Conservation (phyloP, 257 asterid genomes). For the Misopates orontium region DNA sequence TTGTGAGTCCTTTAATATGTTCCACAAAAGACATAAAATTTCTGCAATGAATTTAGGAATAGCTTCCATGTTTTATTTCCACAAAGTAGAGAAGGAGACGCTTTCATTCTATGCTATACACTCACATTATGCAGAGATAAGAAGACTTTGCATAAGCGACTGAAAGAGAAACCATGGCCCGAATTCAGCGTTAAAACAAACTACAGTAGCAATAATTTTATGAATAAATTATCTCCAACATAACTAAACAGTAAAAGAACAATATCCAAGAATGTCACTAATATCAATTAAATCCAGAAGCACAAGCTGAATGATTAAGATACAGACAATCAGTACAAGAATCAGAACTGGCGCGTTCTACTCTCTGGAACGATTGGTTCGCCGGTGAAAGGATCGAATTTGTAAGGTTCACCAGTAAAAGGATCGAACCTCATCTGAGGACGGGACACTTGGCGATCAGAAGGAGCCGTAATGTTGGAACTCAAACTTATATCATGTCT, state of each 20-base stretch:
- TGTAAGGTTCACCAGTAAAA: conserved; percentile 83
- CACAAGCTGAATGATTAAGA: not conserved
- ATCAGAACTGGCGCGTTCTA: conserved; percentile 35
- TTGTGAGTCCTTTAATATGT: no score
- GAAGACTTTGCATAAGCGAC: no score
- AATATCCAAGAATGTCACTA: not conserved
- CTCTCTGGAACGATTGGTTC: conserved; percentile 65
- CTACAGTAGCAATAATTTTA: no score
- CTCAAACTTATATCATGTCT: conserved; percentile 29
- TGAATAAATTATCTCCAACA: not conserved
- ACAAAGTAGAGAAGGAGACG: no score
- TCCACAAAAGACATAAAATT: no score
- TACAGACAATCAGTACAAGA: not conserved
- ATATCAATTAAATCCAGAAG: not conserved
- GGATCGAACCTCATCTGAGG: conserved; percentile 80
- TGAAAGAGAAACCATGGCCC: no score
- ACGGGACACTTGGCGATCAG: conserved; percentile 41
- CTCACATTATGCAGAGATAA: no score
- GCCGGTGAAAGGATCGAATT: conserved; percentile 92
- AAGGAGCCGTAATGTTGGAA: conserved; percentile 24
- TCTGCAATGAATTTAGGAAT: no score
- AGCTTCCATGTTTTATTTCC: no score
- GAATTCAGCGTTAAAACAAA: no score
- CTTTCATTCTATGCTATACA: no score
- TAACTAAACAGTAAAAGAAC: not conserved